phyloP scores from a whole-genome alignment of 2,329 filamentous ascomycete genomes.

The Diaporthe helianthi region DNA sequence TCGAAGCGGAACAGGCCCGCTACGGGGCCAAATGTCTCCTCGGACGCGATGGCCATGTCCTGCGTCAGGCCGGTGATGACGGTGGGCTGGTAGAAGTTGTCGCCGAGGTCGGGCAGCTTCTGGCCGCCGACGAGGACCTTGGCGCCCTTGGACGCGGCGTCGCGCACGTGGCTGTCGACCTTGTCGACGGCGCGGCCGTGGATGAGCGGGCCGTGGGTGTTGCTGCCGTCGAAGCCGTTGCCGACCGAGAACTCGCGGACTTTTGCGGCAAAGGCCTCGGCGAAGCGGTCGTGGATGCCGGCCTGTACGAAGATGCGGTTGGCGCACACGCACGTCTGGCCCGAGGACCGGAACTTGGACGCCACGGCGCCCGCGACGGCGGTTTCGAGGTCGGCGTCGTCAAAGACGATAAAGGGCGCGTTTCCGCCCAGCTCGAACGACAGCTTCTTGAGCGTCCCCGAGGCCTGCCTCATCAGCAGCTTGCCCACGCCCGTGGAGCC shows the following conservation, averaged over 20 bases:
- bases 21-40: constrained; percentile 96
- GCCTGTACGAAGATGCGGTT: constrained; percentile 84
- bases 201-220: constrained; percentile 84
- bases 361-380: constrained; percentile 84
- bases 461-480: constrained; percentile 87
- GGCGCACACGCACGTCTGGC: constrained; percentile 93
- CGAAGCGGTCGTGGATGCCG: constrained; percentile 79
- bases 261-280: constrained; percentile 71
- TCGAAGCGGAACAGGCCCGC: constrained; percentile 89
- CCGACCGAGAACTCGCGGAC: constrained; percentile 79
- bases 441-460: constrained; percentile 78
- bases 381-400: constrained; percentile 86
- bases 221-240: constrained; percentile 71
- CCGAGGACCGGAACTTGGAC: constrained; percentile 92
- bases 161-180: constrained; percentile 79
- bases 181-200: constrained; percentile 83
- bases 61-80: constrained; percentile 86
- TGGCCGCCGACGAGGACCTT: constrained; percentile 79
- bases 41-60: constrained; percentile 82
- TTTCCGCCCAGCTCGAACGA: constrained; percentile 92
- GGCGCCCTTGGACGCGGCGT: constrained; percentile 79
- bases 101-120: constrained; percentile 74
- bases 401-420: constrained; percentile 92
- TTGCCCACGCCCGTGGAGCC: constrained; percentile 76
- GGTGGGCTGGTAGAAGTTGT: constrained; percentile 90